Base-by-base conservation (phyloP, 2,329 filamentous ascomycete genomes). In the Aureobasidium sp. region DNA sequence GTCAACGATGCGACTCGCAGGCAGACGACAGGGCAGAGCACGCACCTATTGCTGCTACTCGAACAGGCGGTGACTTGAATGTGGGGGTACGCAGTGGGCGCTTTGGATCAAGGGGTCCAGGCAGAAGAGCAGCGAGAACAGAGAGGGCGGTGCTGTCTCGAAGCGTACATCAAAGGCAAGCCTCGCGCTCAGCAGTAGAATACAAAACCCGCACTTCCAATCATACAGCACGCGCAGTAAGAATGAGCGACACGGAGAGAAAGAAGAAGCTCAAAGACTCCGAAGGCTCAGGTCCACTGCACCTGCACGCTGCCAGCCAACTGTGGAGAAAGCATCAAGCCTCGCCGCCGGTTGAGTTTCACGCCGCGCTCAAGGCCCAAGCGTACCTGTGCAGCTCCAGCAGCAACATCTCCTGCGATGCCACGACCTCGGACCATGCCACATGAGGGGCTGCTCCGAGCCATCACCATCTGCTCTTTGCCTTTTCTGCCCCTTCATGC, bases 31-130 rank as follows among this genome's bases (percentile, higher is more conserved):
- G 54, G 42, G 37, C 52, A 24, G 19, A 56, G 39, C 37, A 56
- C 52, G 12, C 52, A 56, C 52, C 22, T 48, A 35, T 31, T n/a
- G 54, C 45, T 50, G 35, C 45, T 59, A 60, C 57, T 60, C 45
- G 39, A 50, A 60, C 57, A 60, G 57, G 57, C 45, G 57, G 57
- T 60, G 57, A 60, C 57, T 50, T 60, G 44, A 49, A 60, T 49
- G 45, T 60, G 57, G 57, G 45, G 44, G 57, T 22, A 33, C 31
- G 31, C 31, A 33, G 11, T 12, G 33, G 57, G 57, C 40, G 45
- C 57, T 60, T 49, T 49, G 35, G 57, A 45, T 61, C 48, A 61
- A 53, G 48, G 60, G 60, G 60, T 62, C 57, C 57, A 60, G 57
- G 44, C 47, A 50, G 17, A 33, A 48, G 44, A 49, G 33, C 12